These are phyloP conservation scores for Microcera coccophila DNA, from an alignment of 2,329 filamentous ascomycete genomes.

Conservation along the genomic window DNA sequence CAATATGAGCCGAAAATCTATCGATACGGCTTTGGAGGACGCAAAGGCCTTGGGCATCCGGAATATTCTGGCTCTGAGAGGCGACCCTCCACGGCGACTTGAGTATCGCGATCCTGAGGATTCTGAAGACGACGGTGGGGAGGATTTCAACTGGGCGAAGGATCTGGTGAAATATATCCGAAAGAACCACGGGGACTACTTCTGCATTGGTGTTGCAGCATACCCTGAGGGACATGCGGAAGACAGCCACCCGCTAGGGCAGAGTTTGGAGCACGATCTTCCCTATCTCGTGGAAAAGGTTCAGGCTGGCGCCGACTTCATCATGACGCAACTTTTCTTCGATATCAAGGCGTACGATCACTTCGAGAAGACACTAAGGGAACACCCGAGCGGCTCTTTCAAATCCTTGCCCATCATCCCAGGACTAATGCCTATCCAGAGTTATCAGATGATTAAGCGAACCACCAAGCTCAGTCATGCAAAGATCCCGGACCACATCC, in stretches of 20 bases:
- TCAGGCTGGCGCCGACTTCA: slow-evolving; percentile 87
- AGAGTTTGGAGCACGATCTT: slow-evolving; percentile 73
- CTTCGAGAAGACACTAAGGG: slow-evolving; percentile 73
- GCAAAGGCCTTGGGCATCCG: slow-evolving; percentile 86
- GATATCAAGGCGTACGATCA: slow-evolving; percentile 76
- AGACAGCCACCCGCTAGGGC: slow-evolving; percentile 71
- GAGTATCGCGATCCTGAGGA: slow-evolving; percentile 69
- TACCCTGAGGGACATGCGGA: slow-evolving; percentile 96
- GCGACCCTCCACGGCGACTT: slow-evolving; percentile 83
- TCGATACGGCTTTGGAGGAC: slow-evolving; percentile 86
- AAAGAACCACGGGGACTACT: slow-evolving; percentile 84
- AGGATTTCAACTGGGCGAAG: slow-evolving; percentile 82
- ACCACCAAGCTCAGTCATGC: slow-evolving; percentile 95
- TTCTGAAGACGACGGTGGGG: slow-evolving; percentile 59
- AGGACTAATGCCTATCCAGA: slow-evolving; percentile 95
- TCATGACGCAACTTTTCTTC: slow-evolving; percentile 98
- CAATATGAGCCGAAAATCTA: slow-evolving; percentile 83
- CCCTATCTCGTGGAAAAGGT: slow-evolving; percentile 89
- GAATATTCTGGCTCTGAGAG: slow-evolving; percentile 88
- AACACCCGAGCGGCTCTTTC: slow-evolving; percentile 81
- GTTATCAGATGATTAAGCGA: slow-evolving; percentile 89
- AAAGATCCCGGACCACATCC: slow-evolving; percentile 66
- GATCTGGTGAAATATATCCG: slow-evolving; percentile 89
- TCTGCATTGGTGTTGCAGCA: slow-evolving; percentile 89
- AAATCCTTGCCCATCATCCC: slow-evolving; percentile 86